phyloP scores from a whole-genome alignment of 176 grass and related monocot genomes.

The Hordeum vulgare region MorexV3_pseudomolecules_assembly NC_058520.1:14357990-14358489 shows the following conservation, averaged over 20 bases:
- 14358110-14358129: not conserved
- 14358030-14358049: not conserved
- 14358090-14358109: not conserved
- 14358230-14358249: constrained; percentile 1
- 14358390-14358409: not conserved
- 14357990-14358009: not conserved
- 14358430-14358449: not conserved
- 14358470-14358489: not conserved
- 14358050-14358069: not conserved
- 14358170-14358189: not conserved
- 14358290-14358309: not conserved
- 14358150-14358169: not conserved
- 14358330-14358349: not conserved
- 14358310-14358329: not conserved
- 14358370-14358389: not conserved
- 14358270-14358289: constrained; percentile 21
- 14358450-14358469: not conserved
- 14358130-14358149: not conserved
- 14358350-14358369: not conserved
- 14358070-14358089: not conserved
- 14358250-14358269: constrained; percentile 8
- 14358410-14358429: not conserved
- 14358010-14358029: not conserved
- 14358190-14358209: not conserved
- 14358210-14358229: not conserved